Evolutionary conservation across 2,329 filamentous ascomycete genomes (phyloP), one percentile per base, ranked within the genome.

Genomic region (Aureobasidium zeae): DNA sequence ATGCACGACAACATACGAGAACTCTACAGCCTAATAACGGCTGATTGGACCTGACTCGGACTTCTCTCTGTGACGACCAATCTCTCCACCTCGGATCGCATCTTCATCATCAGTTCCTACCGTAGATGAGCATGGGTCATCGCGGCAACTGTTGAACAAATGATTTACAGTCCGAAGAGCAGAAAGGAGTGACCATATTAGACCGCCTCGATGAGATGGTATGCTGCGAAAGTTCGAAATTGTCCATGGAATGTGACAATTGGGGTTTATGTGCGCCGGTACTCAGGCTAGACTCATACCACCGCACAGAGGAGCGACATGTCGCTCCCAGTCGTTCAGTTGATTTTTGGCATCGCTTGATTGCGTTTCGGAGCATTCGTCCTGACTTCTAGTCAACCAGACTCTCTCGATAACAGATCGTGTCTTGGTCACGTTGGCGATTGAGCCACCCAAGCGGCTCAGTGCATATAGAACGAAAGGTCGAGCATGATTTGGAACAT

Each of bases 401-500:
- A 72, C 61, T 32, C 66, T 69, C 8, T 63, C 58, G 39, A 72
- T 68, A 3, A 72, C 69, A 0, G 64, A 62, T 9, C 65, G 57
- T 6, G 66, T 70, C 15, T 66, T 61, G 8, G 63, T 58, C 5
- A 71, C 59, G 33, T 72, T 72, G 1, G 70, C 54, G 1, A 66
- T 67, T 0, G 58, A 63, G 16, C 63, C 58, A 0, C 60, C 56
- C 58, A 71, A 64, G 2, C 57, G 56, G 3, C 63, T 57, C n/a
- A 69, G 49, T 8, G 63, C 59, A 17, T 60, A 59, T 10, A 70
- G 48, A 2, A 69, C 61, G 11, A 67, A 57, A 4, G 59, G 56
- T 17, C 66, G 54, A 2, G 63, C 65, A 22, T 61, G 57, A 0
- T 57, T 52, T 2, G 51, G 53, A 1, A 49, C 35, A 0, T 49